Conservation (phyloP, 1,284 basidiomycete species). For the Boletus sp. region DNA sequence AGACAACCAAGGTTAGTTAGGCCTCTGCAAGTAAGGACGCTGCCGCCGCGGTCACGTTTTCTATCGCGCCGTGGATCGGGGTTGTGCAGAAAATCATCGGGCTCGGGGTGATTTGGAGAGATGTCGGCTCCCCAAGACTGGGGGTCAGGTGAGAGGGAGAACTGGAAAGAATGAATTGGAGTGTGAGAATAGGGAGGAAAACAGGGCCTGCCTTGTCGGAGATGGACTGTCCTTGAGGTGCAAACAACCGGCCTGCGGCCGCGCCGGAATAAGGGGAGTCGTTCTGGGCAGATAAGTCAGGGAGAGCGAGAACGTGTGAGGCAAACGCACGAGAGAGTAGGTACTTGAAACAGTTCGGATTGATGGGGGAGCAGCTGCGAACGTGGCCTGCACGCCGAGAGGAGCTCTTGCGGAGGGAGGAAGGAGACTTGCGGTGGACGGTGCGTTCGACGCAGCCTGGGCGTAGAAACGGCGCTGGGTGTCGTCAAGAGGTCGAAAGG, state of each 20-base stretch:
- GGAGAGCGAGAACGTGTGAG: background rate
- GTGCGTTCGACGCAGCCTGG: constrained; percentile 36
- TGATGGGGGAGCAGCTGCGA: constrained; percentile 40
- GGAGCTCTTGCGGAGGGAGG: constrained; percentile 33
- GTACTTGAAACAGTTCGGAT: constrained; percentile 39
- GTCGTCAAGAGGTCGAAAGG: constrained; percentile 19
- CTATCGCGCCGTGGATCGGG: constrained; percentile 70
- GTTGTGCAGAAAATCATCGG: constrained; percentile 71
- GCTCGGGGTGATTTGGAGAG: constrained; percentile 53
- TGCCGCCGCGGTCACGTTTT: constrained; percentile 55
- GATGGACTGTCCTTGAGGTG: constrained; percentile 34
- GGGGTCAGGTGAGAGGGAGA: constrained; percentile 69
- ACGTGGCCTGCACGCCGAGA: constrained; percentile 43
- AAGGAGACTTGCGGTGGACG: constrained; percentile 56
- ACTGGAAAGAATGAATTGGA: constrained; percentile 39
- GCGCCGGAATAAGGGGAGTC: constrained; percentile 42
- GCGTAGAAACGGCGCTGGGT: constrained; percentile 30
- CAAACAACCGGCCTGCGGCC: constrained; percentile 23
- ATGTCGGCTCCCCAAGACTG: constrained; percentile 63
- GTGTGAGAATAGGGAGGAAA: background rate
- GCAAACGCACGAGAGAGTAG: constrained; percentile 39
- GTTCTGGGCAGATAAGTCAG: constrained; percentile 33
- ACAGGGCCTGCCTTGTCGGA: constrained; percentile 43
- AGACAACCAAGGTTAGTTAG: constrained; percentile 77
- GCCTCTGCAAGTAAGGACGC: constrained; percentile 69